Evolutionary conservation across 2,329 filamentous ascomycete genomes (phyloP).

Genomic region (Talaromyces sp.): DNA sequence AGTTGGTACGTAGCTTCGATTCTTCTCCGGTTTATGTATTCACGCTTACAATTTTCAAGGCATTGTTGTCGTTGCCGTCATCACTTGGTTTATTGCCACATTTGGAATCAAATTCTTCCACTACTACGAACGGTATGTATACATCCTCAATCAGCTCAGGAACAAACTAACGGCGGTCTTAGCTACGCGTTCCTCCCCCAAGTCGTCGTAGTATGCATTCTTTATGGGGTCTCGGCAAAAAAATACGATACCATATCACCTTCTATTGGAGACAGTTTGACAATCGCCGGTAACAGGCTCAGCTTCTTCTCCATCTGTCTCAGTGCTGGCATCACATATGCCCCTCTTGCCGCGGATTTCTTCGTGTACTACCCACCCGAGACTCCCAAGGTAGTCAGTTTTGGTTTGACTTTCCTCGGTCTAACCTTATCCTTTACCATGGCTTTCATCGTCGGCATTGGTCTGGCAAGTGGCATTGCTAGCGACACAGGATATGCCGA

Average conservation of each 20-base stretch:
- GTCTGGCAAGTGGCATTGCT: slow-evolving; percentile 57
- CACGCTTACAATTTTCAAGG: slow-evolving; percentile 24
- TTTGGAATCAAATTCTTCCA: slow-evolving; percentile 68
- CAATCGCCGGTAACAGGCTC: slow-evolving; percentile 52
- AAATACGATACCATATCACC: slow-evolving; percentile 55
- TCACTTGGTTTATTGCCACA: slow-evolving; percentile 62
- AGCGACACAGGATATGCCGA: slow-evolving; percentile 53
- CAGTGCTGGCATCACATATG: slow-evolving; percentile 62
- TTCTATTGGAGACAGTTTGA: slow-evolving; percentile 51
- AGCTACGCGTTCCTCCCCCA: slow-evolving; percentile 64
- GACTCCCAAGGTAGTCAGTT: slow-evolving; percentile 53
- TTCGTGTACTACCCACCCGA: slow-evolving; percentile 63
- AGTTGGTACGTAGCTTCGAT: slow-evolving; percentile 48
- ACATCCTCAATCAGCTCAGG: not conserved
- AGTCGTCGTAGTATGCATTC: slow-evolving; percentile 57
- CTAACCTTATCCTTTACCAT: slow-evolving; percentile 59
- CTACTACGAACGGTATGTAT: slow-evolving; percentile 58
- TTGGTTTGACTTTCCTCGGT: slow-evolving; percentile 56
- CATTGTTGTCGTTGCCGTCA: slow-evolving; percentile 62
- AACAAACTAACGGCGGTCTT: not conserved
- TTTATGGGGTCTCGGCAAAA: slow-evolving; percentile 60
- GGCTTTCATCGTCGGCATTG: slow-evolving; percentile 60
- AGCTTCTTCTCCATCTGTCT: slow-evolving; percentile 69
- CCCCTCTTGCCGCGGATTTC: slow-evolving; percentile 62
- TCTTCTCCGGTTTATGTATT: not conserved